These are phyloP conservation scores for Sodiomyces alkalinus DNA, from an alignment of 2,329 filamentous ascomycete genomes.

Conservation along the genomic window DNA sequence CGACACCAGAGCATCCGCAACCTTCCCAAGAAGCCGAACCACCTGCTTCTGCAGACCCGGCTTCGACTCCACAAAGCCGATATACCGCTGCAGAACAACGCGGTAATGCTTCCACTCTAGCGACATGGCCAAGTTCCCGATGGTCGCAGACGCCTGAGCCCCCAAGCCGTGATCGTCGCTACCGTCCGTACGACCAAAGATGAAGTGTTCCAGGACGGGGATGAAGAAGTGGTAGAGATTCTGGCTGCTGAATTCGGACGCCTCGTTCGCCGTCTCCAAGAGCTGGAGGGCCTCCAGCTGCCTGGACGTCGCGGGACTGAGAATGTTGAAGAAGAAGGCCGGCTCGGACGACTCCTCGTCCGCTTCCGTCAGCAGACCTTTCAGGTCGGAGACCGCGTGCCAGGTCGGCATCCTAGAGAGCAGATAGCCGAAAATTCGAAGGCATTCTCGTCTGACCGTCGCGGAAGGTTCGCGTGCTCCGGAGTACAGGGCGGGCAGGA, in stretches of 20 bases:
- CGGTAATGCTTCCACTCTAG: slow-evolving; percentile 87
- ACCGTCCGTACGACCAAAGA: slow-evolving; percentile 63
- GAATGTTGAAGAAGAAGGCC: slow-evolving; percentile 83
- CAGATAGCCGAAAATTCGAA: slow-evolving; percentile 66
- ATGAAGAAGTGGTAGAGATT: slow-evolving; percentile 81
- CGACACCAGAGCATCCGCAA: slow-evolving; percentile 59
- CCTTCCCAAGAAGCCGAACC: slow-evolving; percentile 64
- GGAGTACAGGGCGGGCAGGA: slow-evolving; percentile 62
- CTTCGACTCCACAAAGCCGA: slow-evolving; percentile 66
- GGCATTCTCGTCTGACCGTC: slow-evolving; percentile 67
- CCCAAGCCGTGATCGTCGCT: slow-evolving; percentile 72
- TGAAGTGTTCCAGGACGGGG: slow-evolving; percentile 84
- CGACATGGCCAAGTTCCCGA: slow-evolving; percentile 58
- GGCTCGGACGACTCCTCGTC: slow-evolving; percentile 49
- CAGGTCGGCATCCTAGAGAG: slow-evolving; percentile 56
- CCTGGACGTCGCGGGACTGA: slow-evolving; percentile 78
- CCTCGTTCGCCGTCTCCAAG: slow-evolving; percentile 52
- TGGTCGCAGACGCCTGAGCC: slow-evolving; percentile 70
- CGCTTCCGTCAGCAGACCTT: slow-evolving; percentile 42
- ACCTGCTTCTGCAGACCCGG: slow-evolving; percentile 75
- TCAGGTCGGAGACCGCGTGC: slow-evolving; percentile 58
- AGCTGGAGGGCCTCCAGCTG: slow-evolving; percentile 72
- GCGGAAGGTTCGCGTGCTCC: slow-evolving; percentile 70
- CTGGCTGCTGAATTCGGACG: slow-evolving; percentile 51
- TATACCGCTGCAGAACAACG: slow-evolving; percentile 69